Evolutionary conservation across 495 filamentous ascomycete species (phyloP).

Genomic region (Aspergillus incahuasiensis): DNA sequence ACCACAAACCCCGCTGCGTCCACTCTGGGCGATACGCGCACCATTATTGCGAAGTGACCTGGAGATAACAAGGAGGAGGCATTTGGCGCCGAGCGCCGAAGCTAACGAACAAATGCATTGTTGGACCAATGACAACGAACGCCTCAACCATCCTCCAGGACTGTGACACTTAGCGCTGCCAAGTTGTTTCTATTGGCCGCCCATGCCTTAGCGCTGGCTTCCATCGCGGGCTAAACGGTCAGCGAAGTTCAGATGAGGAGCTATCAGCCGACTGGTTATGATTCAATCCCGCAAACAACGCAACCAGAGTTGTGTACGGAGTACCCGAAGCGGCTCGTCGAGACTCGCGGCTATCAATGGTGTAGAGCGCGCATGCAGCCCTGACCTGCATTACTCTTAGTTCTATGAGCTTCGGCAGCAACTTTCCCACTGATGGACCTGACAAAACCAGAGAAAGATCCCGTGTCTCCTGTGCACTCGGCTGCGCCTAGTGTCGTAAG

Average conservation of each 20-base stretch:
- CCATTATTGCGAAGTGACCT: too few species aligned
- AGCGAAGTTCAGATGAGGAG: background rate
- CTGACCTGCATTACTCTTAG: background rate
- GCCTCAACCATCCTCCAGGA: background rate
- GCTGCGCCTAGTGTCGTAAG: background rate
- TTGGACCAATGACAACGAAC: background rate
- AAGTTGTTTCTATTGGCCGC: background rate
- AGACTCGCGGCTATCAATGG: background rate
- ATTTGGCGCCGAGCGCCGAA: too few species aligned
- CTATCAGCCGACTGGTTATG: background rate
- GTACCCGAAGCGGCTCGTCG: background rate
- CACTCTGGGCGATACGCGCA: too few species aligned
- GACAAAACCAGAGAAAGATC: background rate
- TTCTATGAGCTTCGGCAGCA: background rate
- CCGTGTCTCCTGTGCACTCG: background rate
- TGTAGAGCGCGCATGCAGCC: background rate
- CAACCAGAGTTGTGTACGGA: too few species aligned
- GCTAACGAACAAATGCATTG: background rate
- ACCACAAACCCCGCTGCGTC: too few species aligned
- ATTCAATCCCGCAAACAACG: background rate
- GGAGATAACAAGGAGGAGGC: too few species aligned
- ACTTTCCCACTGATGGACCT: background rate
- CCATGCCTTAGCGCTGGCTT: background rate
- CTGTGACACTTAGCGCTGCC: background rate
- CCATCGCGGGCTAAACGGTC: background rate